Conservation (phyloP, 2,329 filamentous ascomycete genomes). For the Aspergillus pseudoterreus region DNA sequence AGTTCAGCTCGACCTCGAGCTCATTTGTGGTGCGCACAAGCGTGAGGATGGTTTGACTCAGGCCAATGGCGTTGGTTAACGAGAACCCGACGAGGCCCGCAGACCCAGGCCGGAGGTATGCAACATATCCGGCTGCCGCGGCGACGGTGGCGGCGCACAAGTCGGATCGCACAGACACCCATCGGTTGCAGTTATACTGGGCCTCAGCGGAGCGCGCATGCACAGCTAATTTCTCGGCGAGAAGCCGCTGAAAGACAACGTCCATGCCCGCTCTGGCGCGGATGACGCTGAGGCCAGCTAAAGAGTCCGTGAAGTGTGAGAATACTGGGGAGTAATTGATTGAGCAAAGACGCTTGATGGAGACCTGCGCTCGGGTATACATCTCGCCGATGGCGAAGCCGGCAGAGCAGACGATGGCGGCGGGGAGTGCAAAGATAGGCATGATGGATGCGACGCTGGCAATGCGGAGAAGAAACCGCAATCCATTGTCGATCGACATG, state of each 20-base stretch:
- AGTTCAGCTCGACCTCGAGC: constrained; percentile 54
- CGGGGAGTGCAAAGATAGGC: constrained; percentile 50
- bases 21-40: constrained; percentile 55
- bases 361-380: constrained; percentile 50
- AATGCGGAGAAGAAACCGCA: constrained; percentile 47
- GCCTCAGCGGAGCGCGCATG: constrained; percentile 49
- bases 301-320: constrained; percentile 54
- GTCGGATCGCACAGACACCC: constrained; percentile 55
- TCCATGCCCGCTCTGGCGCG: constrained; percentile 50
- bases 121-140: constrained; percentile 51
- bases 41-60: constrained; percentile 51
- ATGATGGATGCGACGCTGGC: constrained; percentile 50
- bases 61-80: constrained; percentile 53
- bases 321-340: constrained; percentile 54
- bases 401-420: constrained; percentile 44
- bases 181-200: constrained; percentile 56
- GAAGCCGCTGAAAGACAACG: constrained; percentile 45
- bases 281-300: constrained; percentile 51
- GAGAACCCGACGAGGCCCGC: constrained; percentile 57
- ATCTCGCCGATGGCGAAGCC: constrained; percentile 49
- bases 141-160: constrained; percentile 53
- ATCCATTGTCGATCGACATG: constrained; percentile 34
- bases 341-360: constrained; percentile 46
- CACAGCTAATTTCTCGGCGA: constrained; percentile 50
- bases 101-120: constrained; percentile 46